A percentile compares a stretch with the other conserved stretches of the same genome.
Conservation (phyloP, 352 stramenopile genomes). For the Phytophthora sp. region DNA sequence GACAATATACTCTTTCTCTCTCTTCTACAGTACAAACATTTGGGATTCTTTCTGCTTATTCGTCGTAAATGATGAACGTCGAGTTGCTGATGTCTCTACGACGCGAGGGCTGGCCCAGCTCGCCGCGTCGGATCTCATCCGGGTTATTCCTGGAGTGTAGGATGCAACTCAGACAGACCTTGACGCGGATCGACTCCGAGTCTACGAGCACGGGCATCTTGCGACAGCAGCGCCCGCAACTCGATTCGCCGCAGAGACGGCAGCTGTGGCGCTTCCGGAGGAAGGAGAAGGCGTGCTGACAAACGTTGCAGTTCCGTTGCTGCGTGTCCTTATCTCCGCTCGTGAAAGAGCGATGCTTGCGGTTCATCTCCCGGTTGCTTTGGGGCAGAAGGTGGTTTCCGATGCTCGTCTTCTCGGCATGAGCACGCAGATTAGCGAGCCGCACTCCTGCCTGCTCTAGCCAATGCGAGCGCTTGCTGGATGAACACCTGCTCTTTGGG, state of each 20-base stretch:
- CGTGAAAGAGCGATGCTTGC: conserved; percentile 39
- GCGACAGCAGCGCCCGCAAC: conserved; percentile 72
- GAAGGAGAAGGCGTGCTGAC: conserved; percentile 73
- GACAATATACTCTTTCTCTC: conserved; percentile 15
- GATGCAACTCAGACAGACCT: conserved; percentile 82
- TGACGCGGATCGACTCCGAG: conserved; percentile 62
- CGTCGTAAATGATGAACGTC: conserved; percentile 77
- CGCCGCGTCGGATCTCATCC: conserved; percentile 52
- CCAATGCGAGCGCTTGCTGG: conserved; percentile 62
- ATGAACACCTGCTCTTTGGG: conserved; percentile 78
- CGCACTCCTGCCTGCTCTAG: conserved; percentile 61
- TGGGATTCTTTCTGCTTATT: conserved; percentile 33
- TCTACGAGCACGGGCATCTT: conserved; percentile 79
- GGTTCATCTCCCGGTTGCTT: conserved; percentile 39
- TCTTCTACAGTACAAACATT: too few relatives aligned
- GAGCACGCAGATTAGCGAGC: conserved; percentile 62
- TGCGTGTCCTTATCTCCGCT: conserved; percentile 52
- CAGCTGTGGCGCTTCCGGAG: conserved; percentile 81
- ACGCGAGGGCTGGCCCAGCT: conserved; percentile 33
- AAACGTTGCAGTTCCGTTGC: conserved; percentile 66
- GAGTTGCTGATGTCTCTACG: conserved; percentile 57
- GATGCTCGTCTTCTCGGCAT: conserved; percentile 76
- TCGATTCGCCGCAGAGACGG: conserved; percentile 72
- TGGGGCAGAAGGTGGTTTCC: conserved; percentile 59
- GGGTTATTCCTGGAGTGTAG: conserved; percentile 67